A percentile compares a stretch with the other conserved stretches of the same genome.
phyloP scores from a whole-genome alignment of 2,329 filamentous ascomycete genomes.

The Aspergillus persii region DNA sequence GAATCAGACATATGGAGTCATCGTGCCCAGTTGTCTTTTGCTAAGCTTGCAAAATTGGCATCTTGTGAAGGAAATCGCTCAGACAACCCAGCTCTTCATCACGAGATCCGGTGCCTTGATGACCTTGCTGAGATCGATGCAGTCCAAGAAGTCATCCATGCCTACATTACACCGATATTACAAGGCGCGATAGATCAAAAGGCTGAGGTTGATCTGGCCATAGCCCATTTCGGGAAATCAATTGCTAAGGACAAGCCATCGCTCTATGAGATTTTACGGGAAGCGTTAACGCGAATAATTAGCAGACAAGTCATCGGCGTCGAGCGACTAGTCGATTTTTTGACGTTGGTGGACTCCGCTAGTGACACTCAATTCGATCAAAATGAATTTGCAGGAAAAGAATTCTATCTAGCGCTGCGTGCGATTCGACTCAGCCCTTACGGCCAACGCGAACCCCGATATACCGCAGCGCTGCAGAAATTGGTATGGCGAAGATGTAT shows the following conservation, averaged over 20 bases:
- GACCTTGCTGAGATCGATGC: slow-evolving; percentile 66
- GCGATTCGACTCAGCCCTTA: slow-evolving; percentile 53
- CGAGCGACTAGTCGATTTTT: slow-evolving; percentile 57
- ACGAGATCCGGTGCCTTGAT: slow-evolving; percentile 55
- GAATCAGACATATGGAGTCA: slow-evolving; percentile 88
- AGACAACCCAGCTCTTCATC: slow-evolving; percentile 40
- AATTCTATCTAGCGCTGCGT: slow-evolving; percentile 74
- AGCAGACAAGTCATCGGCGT: slow-evolving; percentile 65
- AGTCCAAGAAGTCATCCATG: slow-evolving; percentile 76
- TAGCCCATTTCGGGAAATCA: slow-evolving; percentile 62
- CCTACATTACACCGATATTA: slow-evolving; percentile 67
- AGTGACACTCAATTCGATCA: slow-evolving; percentile 47
- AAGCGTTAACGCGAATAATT: slow-evolving; percentile 67
- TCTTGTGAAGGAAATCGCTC: slow-evolving; percentile 42
- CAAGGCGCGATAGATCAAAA: slow-evolving; percentile 73
- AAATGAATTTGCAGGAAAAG: slow-evolving; percentile 51
- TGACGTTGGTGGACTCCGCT: slow-evolving; percentile 72
- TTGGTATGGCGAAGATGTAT: slow-evolving; percentile 83
- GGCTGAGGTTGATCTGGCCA: slow-evolving; percentile 72
- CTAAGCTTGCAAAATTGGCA: slow-evolving; percentile 76
- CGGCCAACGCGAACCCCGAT: slow-evolving; percentile 48
- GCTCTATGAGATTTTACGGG: slow-evolving; percentile 68
- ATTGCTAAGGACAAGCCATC: slow-evolving; percentile 60
- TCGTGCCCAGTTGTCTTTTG: slow-evolving; percentile 85
- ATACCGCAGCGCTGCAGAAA: slow-evolving; percentile 27